Conservation (phyloP, 78 protist genomes). For the Dictyostelium firmibasis region DNA sequence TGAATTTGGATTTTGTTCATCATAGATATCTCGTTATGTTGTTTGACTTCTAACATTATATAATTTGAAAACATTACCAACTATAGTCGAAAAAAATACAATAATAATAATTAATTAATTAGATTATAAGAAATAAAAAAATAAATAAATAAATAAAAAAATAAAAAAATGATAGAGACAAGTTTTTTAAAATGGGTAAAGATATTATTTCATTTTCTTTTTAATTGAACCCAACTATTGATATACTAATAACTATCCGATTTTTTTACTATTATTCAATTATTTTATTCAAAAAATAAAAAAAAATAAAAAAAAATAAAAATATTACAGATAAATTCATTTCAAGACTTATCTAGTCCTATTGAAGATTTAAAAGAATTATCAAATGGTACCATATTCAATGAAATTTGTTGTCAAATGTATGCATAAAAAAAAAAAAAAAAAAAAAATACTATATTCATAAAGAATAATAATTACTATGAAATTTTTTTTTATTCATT, state of each 20-base stretch:
- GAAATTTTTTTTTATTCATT: no score
- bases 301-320: background rate
- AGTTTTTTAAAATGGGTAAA: conserved; percentile 36
- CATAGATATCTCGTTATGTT: background rate
- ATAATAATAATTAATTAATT: no score
- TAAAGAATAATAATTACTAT: no score
- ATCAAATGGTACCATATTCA: conserved; percentile 23
- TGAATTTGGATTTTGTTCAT: background rate
- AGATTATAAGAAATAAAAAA: background rate
- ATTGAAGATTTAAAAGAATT: background rate
- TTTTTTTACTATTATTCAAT: background rate
- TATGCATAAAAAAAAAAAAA: background rate
- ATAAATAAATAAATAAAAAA: background rate
- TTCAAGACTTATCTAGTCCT: background rate
- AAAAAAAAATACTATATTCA: background rate
- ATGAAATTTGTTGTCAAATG: conserved; percentile 44
- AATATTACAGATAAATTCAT: conserved; percentile 3
- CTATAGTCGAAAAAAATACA: background rate
- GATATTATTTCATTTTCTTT: background rate
- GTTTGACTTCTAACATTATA: background rate
- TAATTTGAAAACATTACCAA: background rate
- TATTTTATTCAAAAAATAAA: background rate
- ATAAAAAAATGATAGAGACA: background rate
- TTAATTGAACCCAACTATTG: background rate
- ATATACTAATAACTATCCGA: background rate